Base-by-base conservation (phyloP, 345 rosid species). In the Luvunga scandens region DNA sequence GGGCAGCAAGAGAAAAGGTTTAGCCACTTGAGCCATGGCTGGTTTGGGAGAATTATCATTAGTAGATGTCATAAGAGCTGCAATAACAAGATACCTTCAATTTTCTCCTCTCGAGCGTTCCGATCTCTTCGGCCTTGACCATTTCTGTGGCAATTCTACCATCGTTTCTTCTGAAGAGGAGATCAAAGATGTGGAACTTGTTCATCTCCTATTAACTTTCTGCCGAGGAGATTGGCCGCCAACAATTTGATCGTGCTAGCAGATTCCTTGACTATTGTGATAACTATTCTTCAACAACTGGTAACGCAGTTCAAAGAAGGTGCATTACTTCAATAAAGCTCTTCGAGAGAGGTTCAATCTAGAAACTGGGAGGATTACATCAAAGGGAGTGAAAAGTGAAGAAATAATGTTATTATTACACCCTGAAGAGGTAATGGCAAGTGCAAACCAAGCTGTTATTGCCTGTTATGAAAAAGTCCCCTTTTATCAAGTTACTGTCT, bases 401-500 rank as follows among this genome's bases (percentile, higher is more conserved):
- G 72, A 53, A 42, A 28, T 28, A 2, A 16, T 45, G 28, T 33
- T 9, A 0, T 57, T 72, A 24, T 57, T 72, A 24, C n/a, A 65
- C 19, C 75, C 42, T 5, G 38, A 63, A 53, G 68, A 6, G 55
- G 67, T 63, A 72, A 12, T 10, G 22, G 56, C 36, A 60, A 53
- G 60, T 27, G 1, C 33, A 0, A 77, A 1, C 0, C 48, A 42
- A 19, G 71, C 74, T 2, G 14, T 1, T 24, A 6, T 83, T 6
- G 28, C 75, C 19, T 75, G 48, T 76, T 22, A 50, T 25, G 31
- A 42, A 57, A 42, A 53, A 36, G n/a, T 87, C 34, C 88, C 88
- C 0, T 85, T 84, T 61, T 12, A 36, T 59, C 88, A 85, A 55
- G 77, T 79, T 7, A 55, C 61, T 22, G 64, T 79, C n/a, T 85